Evolutionary conservation across 1,284 basidiomycete genomes (phyloP), one percentile per base, ranked within the genome.

Genomic region (Rhodotorula mucilaginosa): DNA sequence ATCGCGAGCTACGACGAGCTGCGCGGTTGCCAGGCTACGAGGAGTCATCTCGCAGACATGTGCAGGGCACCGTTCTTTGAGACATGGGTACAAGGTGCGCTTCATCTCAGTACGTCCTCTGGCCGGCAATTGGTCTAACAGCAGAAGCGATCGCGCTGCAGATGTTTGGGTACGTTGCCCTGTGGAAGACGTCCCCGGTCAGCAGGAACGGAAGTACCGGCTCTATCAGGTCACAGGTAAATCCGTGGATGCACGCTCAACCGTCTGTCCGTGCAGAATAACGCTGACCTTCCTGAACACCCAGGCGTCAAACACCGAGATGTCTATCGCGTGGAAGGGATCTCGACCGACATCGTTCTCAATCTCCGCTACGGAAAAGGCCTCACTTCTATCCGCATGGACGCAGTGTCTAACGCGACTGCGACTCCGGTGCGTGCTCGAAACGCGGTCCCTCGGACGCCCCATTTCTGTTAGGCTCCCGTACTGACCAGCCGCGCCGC

Each of bases 91-190:
- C 87, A 87, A 82, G 87, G 93, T 88, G 76, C 70, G 83, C 39
- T 39, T 81, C 63, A 0, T 31, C 54, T 7, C 44, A 34, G 34
- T 52, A 15, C 1, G 18, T 18, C 5, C 2, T 6, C 34, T 15
- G 15, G 23, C 13, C 44, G 44, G 16, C 23, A 21, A 23, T 12
- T 15, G 16, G 12, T 23, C 34, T 69, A 23, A 64, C 26, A 1
- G 5, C 21, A 21, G 34, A 34, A 34, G 34, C 34, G 34, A 15
- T 0, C 34, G 61, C 46, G 48, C 13, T 10, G 8, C 76, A 93
- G 92, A 89, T 61, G 86, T 87, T 34, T 95, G 88, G 85, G 91
- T 95, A 8, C 86, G 92, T 31, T 89, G 88, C 0, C 76, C 49
- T 12, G 7, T 39, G 3, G 21, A 83, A 5, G 84, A 86, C 56